phyloP scores from a whole-genome alignment of 106 monocot genomes.

The Iris macrosiphon region DNA sequence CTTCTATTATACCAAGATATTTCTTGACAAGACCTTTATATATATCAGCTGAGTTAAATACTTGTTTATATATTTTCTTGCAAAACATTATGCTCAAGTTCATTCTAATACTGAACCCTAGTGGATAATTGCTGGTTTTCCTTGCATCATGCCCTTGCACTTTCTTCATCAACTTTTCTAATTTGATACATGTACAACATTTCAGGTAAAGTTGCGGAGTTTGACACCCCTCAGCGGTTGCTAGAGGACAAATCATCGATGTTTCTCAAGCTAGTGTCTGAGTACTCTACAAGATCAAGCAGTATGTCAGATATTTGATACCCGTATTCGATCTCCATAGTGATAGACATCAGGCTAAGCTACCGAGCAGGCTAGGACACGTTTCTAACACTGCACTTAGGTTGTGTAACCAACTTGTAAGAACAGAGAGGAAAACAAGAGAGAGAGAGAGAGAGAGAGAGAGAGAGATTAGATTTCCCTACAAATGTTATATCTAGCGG shows the following conservation, averaged over 20 bases:
- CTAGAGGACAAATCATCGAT: conserved; percentile 85
- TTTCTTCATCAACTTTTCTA: neutral
- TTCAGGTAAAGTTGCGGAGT: conserved; percentile 85
- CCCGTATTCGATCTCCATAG: no score
- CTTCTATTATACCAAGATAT: no score
- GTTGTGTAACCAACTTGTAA: no score
- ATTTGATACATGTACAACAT: neutral
- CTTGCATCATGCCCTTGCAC: no score
- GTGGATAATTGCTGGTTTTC: no score
- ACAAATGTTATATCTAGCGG: no score
- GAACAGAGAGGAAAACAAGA: no score
- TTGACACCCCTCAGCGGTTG: conserved; percentile 57
- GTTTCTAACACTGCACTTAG: neutral
- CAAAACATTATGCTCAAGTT: neutral
- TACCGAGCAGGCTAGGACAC: neutral
- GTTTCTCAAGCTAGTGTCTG: conserved; percentile 84
- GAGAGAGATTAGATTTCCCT: no score
- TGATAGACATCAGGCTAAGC: no score
- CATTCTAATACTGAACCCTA: neutral
- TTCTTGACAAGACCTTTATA: no score
- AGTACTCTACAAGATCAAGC: conserved; percentile 83
- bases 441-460: no score
- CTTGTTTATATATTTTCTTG: neutral
- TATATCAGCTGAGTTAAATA: neutral
- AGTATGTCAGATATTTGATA: conserved; percentile 32